Evolutionary conservation across 2,329 filamentous ascomycete species (phyloP).

Genomic region (Xylaria sp.): DNA sequence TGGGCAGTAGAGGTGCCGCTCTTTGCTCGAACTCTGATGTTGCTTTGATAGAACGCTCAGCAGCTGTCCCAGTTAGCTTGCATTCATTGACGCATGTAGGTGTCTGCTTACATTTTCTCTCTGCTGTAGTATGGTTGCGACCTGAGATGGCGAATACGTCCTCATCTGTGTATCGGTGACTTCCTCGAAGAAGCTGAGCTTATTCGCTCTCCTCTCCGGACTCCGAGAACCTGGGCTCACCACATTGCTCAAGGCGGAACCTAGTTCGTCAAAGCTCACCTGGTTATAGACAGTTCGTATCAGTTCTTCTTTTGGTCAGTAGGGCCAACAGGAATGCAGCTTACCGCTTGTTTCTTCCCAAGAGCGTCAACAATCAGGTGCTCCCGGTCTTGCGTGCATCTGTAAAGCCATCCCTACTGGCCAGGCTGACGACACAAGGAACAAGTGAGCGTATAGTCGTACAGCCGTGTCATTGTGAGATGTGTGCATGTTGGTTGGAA

Average conservation of each 20-base stretch:
- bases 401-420: conserved; percentile 77
- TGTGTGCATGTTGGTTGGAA: conserved; percentile 68
- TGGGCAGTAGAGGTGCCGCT: conserved; percentile 36
- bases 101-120: conserved; percentile 57
- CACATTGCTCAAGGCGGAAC: conserved; percentile 51
- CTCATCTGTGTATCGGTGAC: conserved; percentile 55
- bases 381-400: conserved; percentile 62
- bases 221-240: conserved; percentile 54
- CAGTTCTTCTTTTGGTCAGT: background rate
- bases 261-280: conserved; percentile 47
- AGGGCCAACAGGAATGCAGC: background rate
- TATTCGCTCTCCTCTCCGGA: conserved; percentile 55
- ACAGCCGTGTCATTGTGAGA: conserved; percentile 73
- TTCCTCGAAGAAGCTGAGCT: conserved; percentile 59
- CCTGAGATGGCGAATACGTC: conserved; percentile 60
- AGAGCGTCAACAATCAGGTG: conserved; percentile 54
- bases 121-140: conserved; percentile 61
- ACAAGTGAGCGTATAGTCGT: conserved; percentile 65
- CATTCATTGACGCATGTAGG: background rate
- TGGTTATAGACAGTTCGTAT: background rate
- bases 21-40: conserved; percentile 4
- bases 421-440: conserved; percentile 66
- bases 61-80: conserved; percentile 46
- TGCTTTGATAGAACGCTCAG: conserved; percentile 46
- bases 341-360: conserved; percentile 46